These are phyloP conservation scores for Microbotryum silenes-acaulis DNA, from an alignment of 1,284 basidiomycete species.

Conservation along the genomic window DNA sequence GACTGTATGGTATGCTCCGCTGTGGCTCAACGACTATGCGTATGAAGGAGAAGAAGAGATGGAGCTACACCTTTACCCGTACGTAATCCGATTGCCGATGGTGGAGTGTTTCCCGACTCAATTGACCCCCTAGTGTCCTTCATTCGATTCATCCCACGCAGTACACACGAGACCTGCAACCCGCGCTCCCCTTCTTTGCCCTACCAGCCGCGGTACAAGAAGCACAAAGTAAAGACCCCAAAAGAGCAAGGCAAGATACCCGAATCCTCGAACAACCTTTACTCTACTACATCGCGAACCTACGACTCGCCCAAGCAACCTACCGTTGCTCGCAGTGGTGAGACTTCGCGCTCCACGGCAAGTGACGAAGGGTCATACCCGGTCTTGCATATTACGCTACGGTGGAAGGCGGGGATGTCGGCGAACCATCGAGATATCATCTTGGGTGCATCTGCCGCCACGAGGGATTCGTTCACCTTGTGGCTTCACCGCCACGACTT, in stretches of 20 bases:
- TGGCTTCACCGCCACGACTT: constrained; percentile 1
- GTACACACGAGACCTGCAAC: no score
- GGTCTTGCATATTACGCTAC: neutral
- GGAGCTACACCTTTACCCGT: neutral
- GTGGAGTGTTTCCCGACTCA: neutral
- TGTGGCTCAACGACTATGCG: neutral
- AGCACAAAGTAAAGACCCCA: no score
- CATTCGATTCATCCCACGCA: neutral
- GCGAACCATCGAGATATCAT: constrained; percentile 5
- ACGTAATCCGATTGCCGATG: neutral
- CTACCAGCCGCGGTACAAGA: no score
- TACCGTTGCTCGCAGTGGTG: neutral
- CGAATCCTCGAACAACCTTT: neutral
- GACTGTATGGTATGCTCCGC: neutral
- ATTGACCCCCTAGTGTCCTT: neutral
- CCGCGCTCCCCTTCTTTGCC: no score
- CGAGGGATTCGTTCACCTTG: constrained; percentile 8
- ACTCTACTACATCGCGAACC: neutral
- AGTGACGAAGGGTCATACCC: neutral
- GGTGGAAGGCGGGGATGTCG: constrained; percentile 11
- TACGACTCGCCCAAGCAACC: neutral
- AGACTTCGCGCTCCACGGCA: no score
- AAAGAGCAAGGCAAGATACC: neutral
- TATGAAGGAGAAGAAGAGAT: neutral
- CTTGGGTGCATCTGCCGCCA: neutral